A percentile compares a stretch with the other conserved stretches of the same genome.
Evolutionary conservation across 1,139 yeast genomes (phyloP).

Genomic region (Yamadazyma dushanensis): DNA sequence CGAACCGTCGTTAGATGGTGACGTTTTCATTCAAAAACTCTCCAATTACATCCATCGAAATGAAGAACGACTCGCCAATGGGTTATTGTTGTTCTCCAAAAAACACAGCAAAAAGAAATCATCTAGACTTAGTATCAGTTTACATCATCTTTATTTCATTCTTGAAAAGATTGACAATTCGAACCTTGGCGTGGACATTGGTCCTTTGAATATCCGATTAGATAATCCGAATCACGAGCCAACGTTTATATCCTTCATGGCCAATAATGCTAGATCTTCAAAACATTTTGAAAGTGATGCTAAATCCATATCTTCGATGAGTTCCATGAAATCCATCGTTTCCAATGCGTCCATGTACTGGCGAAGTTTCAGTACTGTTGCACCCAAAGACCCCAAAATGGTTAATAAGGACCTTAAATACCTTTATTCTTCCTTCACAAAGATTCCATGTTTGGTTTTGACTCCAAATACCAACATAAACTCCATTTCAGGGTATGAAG

Average conservation of each 20-base stretch:
- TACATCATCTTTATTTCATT: conserved; percentile 64
- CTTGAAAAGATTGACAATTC: conserved; percentile 58
- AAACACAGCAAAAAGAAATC: conserved; percentile 43
- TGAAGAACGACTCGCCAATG: conserved; percentile 49
- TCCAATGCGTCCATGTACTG: conserved; percentile 47
- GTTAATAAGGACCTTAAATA: conserved; percentile 53
- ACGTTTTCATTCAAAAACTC: conserved; percentile 41
- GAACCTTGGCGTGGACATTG: conserved; percentile 55
- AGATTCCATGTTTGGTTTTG: conserved; percentile 61
- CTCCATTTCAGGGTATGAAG: conserved; percentile 62
- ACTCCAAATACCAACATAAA: conserved; percentile 60
- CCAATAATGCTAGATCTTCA: conserved; percentile 44
- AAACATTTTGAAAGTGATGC: conserved; percentile 56
- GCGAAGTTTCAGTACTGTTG: conserved; percentile 31
- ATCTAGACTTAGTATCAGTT: conserved; percentile 53
- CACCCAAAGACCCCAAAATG: conserved; percentile 43
- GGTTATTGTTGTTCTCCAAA: conserved; percentile 43
- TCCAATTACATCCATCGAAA: conserved; percentile 42
- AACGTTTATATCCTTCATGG: conserved; percentile 53
- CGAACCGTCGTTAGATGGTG: conserved; percentile 38
- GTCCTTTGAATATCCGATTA: conserved; percentile 59
- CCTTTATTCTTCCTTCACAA: conserved; percentile 64
- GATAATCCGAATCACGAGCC: conserved; percentile 62
- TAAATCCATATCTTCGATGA: conserved; percentile 60
- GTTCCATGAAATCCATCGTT: conserved; percentile 59